Percentiles rank a stretch among this genome's conserved stretches.
phyloP scores from a whole-genome alignment of 495 filamentous ascomycete species.

The Penicillium mononematosum region DNA sequence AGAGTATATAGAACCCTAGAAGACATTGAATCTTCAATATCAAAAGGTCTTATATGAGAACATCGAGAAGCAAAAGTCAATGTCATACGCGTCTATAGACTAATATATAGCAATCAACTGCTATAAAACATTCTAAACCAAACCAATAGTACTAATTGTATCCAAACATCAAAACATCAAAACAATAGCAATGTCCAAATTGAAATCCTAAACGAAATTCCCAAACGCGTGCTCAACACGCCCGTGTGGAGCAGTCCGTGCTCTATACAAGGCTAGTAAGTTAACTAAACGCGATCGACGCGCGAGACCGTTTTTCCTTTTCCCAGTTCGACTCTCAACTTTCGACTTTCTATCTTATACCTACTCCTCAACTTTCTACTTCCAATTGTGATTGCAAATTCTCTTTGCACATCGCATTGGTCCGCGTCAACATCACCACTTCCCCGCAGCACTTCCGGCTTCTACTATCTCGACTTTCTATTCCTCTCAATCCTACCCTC shows the following conservation, averaged over 20 bases:
- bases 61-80: neutral
- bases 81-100: neutral
- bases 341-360: slow-evolving; percentile 3
- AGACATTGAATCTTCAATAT: neutral
- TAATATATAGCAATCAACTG: neutral
- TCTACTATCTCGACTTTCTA: neutral
- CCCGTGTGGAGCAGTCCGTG: slow-evolving; percentile 30
- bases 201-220: slow-evolving; percentile 14
- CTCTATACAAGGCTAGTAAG: slow-evolving; percentile 34
- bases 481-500: neutral
- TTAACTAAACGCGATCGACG: slow-evolving; percentile 35
- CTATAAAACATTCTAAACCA: neutral
- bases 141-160: neutral
- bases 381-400: neutral
- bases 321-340: neutral
- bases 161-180: neutral
- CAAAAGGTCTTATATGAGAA: neutral
- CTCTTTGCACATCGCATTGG: neutral
- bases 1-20: neutral
- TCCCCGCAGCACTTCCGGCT: slow-evolving; percentile 3
- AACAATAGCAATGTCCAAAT: slow-evolving; percentile 4
- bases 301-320: slow-evolving; percentile 23
- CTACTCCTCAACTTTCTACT: neutral
- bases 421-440: slow-evolving; percentile 1
- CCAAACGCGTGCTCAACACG: slow-evolving; percentile 34